These are phyloP conservation scores for Tetracladium setigerum DNA, from an alignment of 495 filamentous ascomycete species.

Conservation along the genomic window DNA sequence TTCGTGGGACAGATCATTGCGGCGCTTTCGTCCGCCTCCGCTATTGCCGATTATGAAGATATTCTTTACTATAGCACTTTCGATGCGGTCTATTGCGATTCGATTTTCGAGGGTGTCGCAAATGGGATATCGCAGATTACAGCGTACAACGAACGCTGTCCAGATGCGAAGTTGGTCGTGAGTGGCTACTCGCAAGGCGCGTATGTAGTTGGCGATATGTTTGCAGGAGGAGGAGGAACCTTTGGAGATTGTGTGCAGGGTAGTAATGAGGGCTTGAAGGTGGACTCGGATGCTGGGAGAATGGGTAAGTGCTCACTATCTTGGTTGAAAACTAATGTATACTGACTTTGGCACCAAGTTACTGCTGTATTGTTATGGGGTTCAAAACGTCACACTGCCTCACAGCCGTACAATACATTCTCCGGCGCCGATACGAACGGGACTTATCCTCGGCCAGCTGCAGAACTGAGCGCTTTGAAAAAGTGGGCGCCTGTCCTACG, in stretches of 20 bases:
- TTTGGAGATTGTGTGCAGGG: too few species aligned
- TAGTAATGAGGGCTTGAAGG: too few species aligned
- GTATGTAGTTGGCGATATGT: constrained; percentile 18
- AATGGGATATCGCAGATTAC: constrained; percentile 17
- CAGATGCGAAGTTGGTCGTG: constrained; percentile 20
- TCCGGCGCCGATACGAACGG: constrained; percentile 13
- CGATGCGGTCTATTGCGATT: constrained; percentile 17
- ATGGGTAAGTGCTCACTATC: too few species aligned
- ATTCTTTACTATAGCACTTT: constrained; percentile 16
- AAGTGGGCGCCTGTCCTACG: constrained; percentile 15
- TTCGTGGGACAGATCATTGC: constrained; percentile 17
- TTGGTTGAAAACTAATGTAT: not conserved
- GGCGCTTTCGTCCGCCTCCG: too few species aligned
- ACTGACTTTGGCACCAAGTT: constrained; percentile 10
- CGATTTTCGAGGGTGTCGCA: constrained; percentile 14
- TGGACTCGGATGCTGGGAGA: too few species aligned
- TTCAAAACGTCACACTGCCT: constrained; percentile 19
- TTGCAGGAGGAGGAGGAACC: constrained; percentile 19
- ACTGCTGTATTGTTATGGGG: constrained; percentile 21
- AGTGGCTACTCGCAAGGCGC: constrained; percentile 27
- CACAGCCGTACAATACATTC: constrained; percentile 20
- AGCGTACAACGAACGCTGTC: constrained; percentile 19
- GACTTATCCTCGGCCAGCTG: constrained; percentile 15
- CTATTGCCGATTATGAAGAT: constrained; percentile 25
- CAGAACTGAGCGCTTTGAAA: constrained; percentile 7